Evolutionary conservation across 139 green algal species (phyloP).

Genomic region (Chloropicon primus): DNA sequence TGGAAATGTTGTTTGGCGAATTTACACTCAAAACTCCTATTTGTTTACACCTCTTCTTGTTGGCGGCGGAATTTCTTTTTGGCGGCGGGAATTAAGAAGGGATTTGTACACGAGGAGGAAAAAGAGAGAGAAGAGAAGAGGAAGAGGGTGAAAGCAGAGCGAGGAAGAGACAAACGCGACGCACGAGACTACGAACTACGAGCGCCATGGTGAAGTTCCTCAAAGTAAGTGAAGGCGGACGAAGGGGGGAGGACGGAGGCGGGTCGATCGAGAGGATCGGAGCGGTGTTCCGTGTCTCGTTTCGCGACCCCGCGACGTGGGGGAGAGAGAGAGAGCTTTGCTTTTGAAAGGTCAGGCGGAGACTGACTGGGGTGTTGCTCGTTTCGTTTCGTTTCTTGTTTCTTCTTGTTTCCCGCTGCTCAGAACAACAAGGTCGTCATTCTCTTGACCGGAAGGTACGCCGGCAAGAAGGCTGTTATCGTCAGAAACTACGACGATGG

Average conservation of each 20-base stretch:
- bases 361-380: not conserved
- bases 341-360: not conserved
- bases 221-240: constrained; percentile 28
- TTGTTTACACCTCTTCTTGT: too few relatives aligned
- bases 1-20: too few relatives aligned
- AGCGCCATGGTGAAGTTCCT: constrained; percentile 67
- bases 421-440: constrained; percentile 82
- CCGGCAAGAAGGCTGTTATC: constrained; percentile 93
- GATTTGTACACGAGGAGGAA: not conserved
- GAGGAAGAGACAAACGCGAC: not conserved
- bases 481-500: constrained; percentile 97
- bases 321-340: not conserved
- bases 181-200: not conserved
- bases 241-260: not conserved
- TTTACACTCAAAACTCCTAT: too few relatives aligned
- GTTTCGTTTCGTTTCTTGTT: not conserved
- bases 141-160: not conserved
- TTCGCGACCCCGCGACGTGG: too few relatives aligned
- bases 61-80: not conserved
- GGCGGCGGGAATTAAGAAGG: too few relatives aligned
- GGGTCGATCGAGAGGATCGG: not conserved
- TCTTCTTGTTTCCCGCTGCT: not conserved
- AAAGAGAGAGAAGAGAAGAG: not conserved
- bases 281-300: not conserved
- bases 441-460: constrained; percentile 63